Percentiles rank a stretch among this genome's conserved stretches.
These are phyloP conservation scores for Moringa oleifera DNA, from an alignment of 345 rosid genomes.

Conservation along the genomic window DNA sequence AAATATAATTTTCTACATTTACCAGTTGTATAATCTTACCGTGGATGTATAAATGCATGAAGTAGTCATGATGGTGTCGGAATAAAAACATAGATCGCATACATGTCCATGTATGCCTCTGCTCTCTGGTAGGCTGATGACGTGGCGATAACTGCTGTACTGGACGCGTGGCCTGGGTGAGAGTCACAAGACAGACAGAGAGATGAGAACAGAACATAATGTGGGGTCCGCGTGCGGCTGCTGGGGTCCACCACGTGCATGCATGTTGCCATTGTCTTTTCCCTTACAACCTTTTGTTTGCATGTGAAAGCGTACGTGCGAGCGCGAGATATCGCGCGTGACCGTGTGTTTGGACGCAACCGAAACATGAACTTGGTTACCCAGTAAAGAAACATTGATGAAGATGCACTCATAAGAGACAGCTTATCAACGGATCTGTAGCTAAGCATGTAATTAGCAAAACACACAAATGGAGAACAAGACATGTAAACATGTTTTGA, in stretches of 20 bases:
- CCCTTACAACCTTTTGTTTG: too few species aligned
- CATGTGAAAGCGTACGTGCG: background rate
- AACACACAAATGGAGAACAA: too few species aligned
- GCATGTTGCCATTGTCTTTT: slow-evolving; percentile 2
- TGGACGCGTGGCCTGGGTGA: background rate
- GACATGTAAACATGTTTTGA: too few species aligned
- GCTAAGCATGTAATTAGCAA: too few species aligned
- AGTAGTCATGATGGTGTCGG: background rate
- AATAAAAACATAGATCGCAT: too few species aligned
- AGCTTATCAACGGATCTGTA: too few species aligned
- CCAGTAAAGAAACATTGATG: too few species aligned
- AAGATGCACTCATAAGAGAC: too few species aligned
- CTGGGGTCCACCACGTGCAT: slow-evolving; percentile 29
- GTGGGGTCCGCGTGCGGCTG: background rate
- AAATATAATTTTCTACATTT: background rate
- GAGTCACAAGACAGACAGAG: background rate
- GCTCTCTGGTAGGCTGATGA: background rate
- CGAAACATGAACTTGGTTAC: too few species aligned
- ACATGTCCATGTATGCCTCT: too few species aligned
- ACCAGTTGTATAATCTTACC: background rate
- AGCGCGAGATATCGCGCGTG: too few species aligned
- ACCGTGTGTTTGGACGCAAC: too few species aligned
- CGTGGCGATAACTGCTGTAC: slow-evolving; percentile 19
- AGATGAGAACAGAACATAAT: background rate
- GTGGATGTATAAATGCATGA: background rate